Base-by-base conservation (phyloP, 768 basidiomycete genomes). In the Psilocybe subaeruginosa region DNA sequence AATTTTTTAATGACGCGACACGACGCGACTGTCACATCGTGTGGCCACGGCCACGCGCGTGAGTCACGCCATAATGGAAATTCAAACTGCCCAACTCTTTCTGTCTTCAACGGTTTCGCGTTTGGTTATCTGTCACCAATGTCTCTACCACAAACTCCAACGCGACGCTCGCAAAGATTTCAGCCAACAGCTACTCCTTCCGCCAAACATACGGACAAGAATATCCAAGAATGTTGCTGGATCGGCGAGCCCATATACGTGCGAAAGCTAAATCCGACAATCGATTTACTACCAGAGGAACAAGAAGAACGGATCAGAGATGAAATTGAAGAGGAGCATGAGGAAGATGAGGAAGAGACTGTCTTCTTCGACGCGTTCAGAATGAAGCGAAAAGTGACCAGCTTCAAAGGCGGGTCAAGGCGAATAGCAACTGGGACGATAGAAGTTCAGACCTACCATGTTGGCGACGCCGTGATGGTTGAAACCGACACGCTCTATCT, bases 401-500 rank as follows among this genome's bases (percentile, higher is more conserved):
- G 61, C 30, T 72, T 67, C 47, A 69, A 73, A 11, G 69, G 70
- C 23, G 49, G 49, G 5, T 35, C 52, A 39, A 68, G 63, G 62
- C 63, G 66, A 33, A 61, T 65, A 54, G 55, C 56, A 27, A 64
- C 52, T 29, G 67, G 69, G 19, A 70, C 66, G 57, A 62, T 72
- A n/a, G 65, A 61, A 33, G 48, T 63, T 16, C 64, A 72, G 33
- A 69, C 66, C 11, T 92, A 83, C 67, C 70, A 65, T 1, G 72
- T 90, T 5, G 92, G 91, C 1, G 89, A 92, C 69, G 86, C 88
- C 0, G 84, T 93, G 2, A 78, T 87, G 37, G 78, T 93, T 17
- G 76, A 83, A 59, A 82, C 81, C 0, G 73, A 77, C 47, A 80
- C 82, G 2, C 67, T 79, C 3, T 76, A 73, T 17, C 77, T 70